These are phyloP conservation scores for Vaccinium corymbosum DNA, from an alignment of 148 eudicot species.

Conservation along the genomic window DNA sequence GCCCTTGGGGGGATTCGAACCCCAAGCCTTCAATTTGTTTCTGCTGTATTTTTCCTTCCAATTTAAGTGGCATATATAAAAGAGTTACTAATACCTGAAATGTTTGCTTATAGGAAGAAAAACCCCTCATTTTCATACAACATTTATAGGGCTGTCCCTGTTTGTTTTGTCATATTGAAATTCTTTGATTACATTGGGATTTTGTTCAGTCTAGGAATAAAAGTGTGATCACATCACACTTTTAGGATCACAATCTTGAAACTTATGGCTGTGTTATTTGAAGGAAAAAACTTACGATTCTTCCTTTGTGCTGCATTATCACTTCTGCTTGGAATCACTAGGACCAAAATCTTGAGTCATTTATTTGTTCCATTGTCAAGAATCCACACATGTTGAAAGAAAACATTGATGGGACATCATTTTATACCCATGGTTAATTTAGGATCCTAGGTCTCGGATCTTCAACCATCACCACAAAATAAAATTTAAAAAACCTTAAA, in stretches of 20 bases:
- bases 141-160: not conserved
- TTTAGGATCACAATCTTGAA: slow-evolving; percentile 14
- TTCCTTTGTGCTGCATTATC: slow-evolving; percentile 8
- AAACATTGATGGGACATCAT: not conserved
- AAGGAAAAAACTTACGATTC: not conserved
- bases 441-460: slow-evolving; percentile 11
- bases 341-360: slow-evolving; percentile 5
- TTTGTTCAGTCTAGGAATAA: not conserved
- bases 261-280: not conserved
- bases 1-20: too few species aligned
- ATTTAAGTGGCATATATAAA: not conserved
- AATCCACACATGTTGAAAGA: not conserved
- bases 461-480: not conserved
- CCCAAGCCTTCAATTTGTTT: not conserved
- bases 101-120: not conserved
- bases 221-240: slow-evolving; percentile 1
- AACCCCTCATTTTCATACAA: not conserved
- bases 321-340: slow-evolving; percentile 10
- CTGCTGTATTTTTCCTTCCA: not conserved
- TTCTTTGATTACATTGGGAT: not conserved
- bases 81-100: not conserved
- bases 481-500: not conserved
- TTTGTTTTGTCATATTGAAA: not conserved
- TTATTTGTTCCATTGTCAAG: slow-evolving; percentile 11
- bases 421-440: not conserved